A percentile compares a stretch with the other conserved stretches of the same genome.
Evolutionary conservation across 1,284 basidiomycete species (phyloP).

Genomic region (Hypsizygus ulmarius): DNA sequence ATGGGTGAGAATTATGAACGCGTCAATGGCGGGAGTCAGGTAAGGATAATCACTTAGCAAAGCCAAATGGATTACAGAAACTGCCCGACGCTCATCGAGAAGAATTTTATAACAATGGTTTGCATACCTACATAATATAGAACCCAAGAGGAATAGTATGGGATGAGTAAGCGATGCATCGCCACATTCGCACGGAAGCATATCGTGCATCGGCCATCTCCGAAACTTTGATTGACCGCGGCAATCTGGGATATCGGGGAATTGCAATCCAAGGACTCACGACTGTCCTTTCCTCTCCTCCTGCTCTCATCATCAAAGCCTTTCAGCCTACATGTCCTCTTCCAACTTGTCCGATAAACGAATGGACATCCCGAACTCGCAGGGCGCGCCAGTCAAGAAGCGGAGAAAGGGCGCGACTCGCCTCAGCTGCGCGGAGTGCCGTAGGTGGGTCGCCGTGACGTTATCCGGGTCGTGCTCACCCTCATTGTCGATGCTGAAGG

Average conservation of each 20-base stretch:
- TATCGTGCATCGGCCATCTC: slow-evolving; percentile 22
- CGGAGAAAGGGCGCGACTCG: slow-evolving; percentile 73
- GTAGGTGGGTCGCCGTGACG: slow-evolving; percentile 40
- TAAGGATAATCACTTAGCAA: too few relatives aligned
- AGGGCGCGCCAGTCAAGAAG: slow-evolving; percentile 52
- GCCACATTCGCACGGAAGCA: slow-evolving; percentile 16
- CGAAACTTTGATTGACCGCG: slow-evolving; percentile 11
- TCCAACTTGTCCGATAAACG: slow-evolving; percentile 29
- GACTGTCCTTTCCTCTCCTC: slow-evolving; percentile 14
- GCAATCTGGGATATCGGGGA: slow-evolving; percentile 13
- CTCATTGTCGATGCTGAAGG: slow-evolving; percentile 32
- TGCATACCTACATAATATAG: too few relatives aligned
- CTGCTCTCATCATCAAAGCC: slow-evolving; percentile 25
- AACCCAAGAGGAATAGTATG: neutral
- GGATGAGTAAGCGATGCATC: slow-evolving; percentile 1
- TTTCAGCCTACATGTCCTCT: slow-evolving; percentile 34
- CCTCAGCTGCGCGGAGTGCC: slow-evolving; percentile 74
- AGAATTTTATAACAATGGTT: too few relatives aligned
- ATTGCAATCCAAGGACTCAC: neutral
- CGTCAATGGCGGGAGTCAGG: too few relatives aligned
- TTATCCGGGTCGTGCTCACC: slow-evolving; percentile 8
- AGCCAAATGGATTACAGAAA: too few relatives aligned
- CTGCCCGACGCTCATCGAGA: too few relatives aligned
- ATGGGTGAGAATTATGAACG: neutral
- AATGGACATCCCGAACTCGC: slow-evolving; percentile 30